Evolutionary conservation across 768 basidiomycete genomes (phyloP), one percentile per base, ranked within the genome.

Genomic region (Rickenella mellea): DNA sequence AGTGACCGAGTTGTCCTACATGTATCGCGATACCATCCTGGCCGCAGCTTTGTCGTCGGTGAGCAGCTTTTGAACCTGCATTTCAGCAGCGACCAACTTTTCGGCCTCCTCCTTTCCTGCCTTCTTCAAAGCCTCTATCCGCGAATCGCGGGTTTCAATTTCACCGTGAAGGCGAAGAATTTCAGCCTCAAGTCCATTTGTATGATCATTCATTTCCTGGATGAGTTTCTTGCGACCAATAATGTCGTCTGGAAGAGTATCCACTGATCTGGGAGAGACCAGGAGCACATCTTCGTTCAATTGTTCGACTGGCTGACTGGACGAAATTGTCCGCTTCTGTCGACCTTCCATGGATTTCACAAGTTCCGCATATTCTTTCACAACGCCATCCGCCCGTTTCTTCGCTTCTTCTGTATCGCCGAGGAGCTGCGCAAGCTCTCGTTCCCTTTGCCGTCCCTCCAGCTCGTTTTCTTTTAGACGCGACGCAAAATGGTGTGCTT

Each of bases 11-110:
- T 27, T 12, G 12, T 65, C 78, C 42, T 50, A 87, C 87, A 89
- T 90, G 56, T 90, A 90, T 27, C 83, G 74, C 21, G 84, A 76
- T 22, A 91, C 87, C 75, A 89, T 83, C 52, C 79, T 83, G 10
- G 80, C 79, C 2, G 87, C 86, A 0, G 80, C 73, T n/a, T 67
- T 72, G 43, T 89, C 84, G 38, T 88, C 83, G 14, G 76, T 56
- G 48, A 66, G 62, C 36, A 74, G 63, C 50, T 64, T 67, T 40
- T 83, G 71, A 12, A 84, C 62, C 47, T 78, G 75, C 1, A 66
- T 60, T 31, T 67, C 67, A 3, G 66, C 59, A 24, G 64, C 56
- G 0, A 73, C 69, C 11, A 81, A 59, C 42, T 72, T 66, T 0
- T 49, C 49, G 12, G 69, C 69, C 28, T 75, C 67, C 1, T 66